Evolutionary conservation across 1,284 basidiomycete species (phyloP), one percentile per base, ranked within the genome.

Genomic region (Tilletiopsis washingtonensis): DNA sequence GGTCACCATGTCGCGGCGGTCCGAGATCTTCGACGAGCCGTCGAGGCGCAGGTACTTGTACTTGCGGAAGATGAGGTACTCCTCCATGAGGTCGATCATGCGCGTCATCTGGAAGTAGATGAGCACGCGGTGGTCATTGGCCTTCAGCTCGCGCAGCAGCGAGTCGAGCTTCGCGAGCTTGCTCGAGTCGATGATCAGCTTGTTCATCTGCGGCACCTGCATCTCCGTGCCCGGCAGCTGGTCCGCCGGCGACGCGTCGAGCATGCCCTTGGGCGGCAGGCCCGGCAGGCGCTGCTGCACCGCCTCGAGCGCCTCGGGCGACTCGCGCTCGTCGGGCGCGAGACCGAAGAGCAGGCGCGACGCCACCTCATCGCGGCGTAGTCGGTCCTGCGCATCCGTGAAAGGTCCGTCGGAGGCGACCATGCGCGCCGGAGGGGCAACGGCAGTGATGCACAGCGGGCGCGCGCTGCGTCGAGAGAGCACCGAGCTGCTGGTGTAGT

Each of bases 51-150:
- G 77, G 73, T 99, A 98, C 76, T 96, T 96, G 81, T 94, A 93
- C 75, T 97, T 93, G 5, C 93, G 83, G 77, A 88, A 96, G 62
- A 96, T 91, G 49, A 99, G 79, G 74, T 97, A 99, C 74, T 99
- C 94, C 74, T 98, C 94, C 83, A 98, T 93, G 53, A 99, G 78
- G 73, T 98, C 93, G 83, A 98, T 97, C 94, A 98, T 98, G 59
- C 85, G 82, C 21, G 94, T 98, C 94, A 99, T 98, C 76, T 99
- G 94, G 84, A 97, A 98, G 78, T 98, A 99, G 45, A 99, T 81
- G 61, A 99, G 77, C 20, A 96, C 91, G 43, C 91, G 84, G 75
- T 99, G 94, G 49, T 91, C 91, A 9, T 84, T 86, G 27, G 83
- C 80, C 77, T 97, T 98, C 56, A 99, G 82, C 69, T 96, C 88